Evolutionary conservation across 2,329 filamentous ascomycete species (phyloP), one percentile per base, ranked within the genome.

Genomic region (Huntiella decipiens): DNA sequence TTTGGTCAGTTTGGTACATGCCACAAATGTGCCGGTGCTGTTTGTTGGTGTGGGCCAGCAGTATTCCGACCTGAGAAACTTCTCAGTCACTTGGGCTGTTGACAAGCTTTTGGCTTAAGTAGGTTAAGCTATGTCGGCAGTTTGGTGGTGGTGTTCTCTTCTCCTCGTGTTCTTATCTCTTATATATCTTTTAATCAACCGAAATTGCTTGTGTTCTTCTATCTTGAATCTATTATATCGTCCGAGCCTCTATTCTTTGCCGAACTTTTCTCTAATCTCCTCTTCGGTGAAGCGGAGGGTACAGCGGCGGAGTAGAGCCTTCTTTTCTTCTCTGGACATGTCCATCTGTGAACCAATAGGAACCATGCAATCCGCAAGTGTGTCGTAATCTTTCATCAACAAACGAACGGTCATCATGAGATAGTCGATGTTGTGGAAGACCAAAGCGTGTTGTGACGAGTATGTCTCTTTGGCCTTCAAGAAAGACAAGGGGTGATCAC

Each of bases 1-100:
- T 2, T 67, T 98, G 52, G 91, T 98, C 51, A 94, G 84, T 59
- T 88, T 98, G 68, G 88, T 98, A 35, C 88, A 96, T 64, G 88
- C 91, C 3, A 98, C 92, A 3, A 85, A 88, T 22, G 92, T 98
- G 39, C 92, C 92, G 0, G 86, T 98, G 15, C 71, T 96, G 8
- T 98, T 98, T 58, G 72, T 98, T 53, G 91, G 73, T 48, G 74
- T 79, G 22, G 76, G 76, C 10, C 76, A 80, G 60, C 75, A 79
- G 56, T 80, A 80, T 56, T 77, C 72, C 36, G 76, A 80, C 56
- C 63, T 80, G 51, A 68, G 76, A 50, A 79, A 76, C 57, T 74
- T 80, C 54, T 77, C 73, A n/a, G 76, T 79, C 39, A 73, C 70
- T 53, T 80, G 76, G 76, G 76, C 75, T 1, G 75, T 80, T 4